Conservation (phyloP, 768 basidiomycete species). For the Pleurotus tuber-regium region DNA sequence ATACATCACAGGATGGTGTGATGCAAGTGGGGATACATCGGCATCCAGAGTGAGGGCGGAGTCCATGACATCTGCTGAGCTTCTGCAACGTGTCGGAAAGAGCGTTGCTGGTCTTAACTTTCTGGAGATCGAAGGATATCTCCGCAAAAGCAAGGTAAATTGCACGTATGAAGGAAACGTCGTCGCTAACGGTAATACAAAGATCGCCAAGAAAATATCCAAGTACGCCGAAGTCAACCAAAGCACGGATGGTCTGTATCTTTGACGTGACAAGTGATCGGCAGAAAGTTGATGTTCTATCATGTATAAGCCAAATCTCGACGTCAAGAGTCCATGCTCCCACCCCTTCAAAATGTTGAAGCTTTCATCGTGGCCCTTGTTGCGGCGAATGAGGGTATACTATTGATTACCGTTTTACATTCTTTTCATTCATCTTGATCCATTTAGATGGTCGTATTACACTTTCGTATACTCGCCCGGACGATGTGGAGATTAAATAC, state of each 20-base stretch:
- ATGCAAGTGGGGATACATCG: slow-evolving; percentile 17
- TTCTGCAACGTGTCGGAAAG: slow-evolving; percentile 64
- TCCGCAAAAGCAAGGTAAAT: slow-evolving; percentile 82
- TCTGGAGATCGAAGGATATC: slow-evolving; percentile 77
- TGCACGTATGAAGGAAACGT: slow-evolving; percentile 13
- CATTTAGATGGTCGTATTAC: slow-evolving; percentile 71
- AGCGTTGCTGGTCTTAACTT: slow-evolving; percentile 77
- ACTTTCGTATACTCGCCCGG: slow-evolving; percentile 43
- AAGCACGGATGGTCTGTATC: too few species aligned
- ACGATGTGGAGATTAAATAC: slow-evolving; percentile 74
- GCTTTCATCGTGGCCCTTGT: slow-evolving; percentile 76
- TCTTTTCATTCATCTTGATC: not conserved
- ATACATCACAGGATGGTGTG: slow-evolving; percentile 56
- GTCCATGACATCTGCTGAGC: slow-evolving; percentile 65
- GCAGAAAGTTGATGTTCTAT: too few species aligned
- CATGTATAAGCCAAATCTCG: slow-evolving; percentile 18
- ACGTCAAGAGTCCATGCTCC: slow-evolving; percentile 40
- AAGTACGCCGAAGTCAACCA: slow-evolving; percentile 69
- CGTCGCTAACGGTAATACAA: slow-evolving; percentile 1
- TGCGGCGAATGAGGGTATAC: slow-evolving; percentile 67
- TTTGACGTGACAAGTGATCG: too few species aligned
- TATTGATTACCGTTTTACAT: not conserved
- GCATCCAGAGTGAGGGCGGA: slow-evolving; percentile 35
- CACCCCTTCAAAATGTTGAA: slow-evolving; percentile 80
- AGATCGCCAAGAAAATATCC: slow-evolving; percentile 81